phyloP scores from a whole-genome alignment of 2,329 filamentous ascomycete genomes.

The Hypomyces rosellus region DNA sequence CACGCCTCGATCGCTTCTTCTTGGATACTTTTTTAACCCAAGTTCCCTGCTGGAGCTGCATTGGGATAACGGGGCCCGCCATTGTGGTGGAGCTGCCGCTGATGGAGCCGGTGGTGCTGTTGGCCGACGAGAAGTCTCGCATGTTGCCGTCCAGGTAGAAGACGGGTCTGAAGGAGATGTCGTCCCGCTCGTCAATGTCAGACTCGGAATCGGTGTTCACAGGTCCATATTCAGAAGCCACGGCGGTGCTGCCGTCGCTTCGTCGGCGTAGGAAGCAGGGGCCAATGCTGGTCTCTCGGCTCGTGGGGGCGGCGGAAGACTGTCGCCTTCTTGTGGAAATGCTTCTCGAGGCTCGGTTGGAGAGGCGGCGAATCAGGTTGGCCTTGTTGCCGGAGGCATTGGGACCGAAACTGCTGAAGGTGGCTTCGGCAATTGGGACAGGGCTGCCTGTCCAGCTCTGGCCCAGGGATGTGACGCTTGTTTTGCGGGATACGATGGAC shows the following conservation, averaged over 20 bases:
- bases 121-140: constrained; percentile 40
- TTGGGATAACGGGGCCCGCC: constrained; percentile 68
- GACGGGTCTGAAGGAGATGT: constrained; percentile 33
- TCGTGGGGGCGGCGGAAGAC: constrained; percentile 69
- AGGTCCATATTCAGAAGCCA: constrained; percentile 43
- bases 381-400: constrained; percentile 31
- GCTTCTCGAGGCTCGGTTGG: constrained; percentile 68
- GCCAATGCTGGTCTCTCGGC: constrained; percentile 81
- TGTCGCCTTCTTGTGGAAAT: constrained; percentile 62
- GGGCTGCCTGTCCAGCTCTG: constrained; percentile 53
- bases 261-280: constrained; percentile 81
- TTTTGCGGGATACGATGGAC: constrained; percentile 55
- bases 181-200: constrained; percentile 47
- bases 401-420: constrained; percentile 17
- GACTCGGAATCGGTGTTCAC: constrained; percentile 49
- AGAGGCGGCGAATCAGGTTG: constrained; percentile 73
- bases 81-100: constrained; percentile 37
- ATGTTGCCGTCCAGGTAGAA: constrained; percentile 36
- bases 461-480: constrained; percentile 57
- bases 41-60: constrained; percentile 71
- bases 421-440: constrained; percentile 46
- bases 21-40: constrained; percentile 77
- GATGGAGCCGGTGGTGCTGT: constrained; percentile 42
- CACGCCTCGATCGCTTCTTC: constrained; percentile 66
- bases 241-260: constrained; percentile 80